Base-by-base conservation (phyloP, 2,329 filamentous ascomycete species). In the Ustulina deusta region DNA sequence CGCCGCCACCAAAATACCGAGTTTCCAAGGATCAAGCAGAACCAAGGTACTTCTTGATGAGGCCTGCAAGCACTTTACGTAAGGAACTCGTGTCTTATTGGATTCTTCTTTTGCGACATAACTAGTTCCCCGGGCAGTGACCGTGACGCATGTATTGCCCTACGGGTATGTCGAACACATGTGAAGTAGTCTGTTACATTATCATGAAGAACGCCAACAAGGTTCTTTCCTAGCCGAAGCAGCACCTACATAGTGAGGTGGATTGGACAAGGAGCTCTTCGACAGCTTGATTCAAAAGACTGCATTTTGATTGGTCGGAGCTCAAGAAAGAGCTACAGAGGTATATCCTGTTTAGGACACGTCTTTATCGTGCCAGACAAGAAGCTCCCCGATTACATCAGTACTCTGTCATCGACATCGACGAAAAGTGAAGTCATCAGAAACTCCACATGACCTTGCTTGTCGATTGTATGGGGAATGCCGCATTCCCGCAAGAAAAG, bases 301-400 rank as follows among this genome's bases (percentile, higher is more conserved):
- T 27, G 13, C 25, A 36, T 4, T 36, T 22, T 66, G 27, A 66
- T 66, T 66, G 57, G 63, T 13, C 15, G 6, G 27, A 60, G 40
- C 49, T 60, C 25, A 27, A 29, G 5, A 6, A n/a, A 6, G 11
- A 54, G 36, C 51, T 22, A 54, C 51, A 13, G 34, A 25, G 17
- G 52, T 25, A 29, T 52, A 58, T 58, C 49, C 58, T 13, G 36
- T 64, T 64, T 52, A 6, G 34, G 36, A 9, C 15, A 22, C 22
- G 15, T 5, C 29, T 29, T 32, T 20, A 10, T 52, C 27, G 13
- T 20, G n/a, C 29, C 58, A 58, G 63, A 57, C n/a, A 7, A 10
- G 34, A 57, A n/a, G 25, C 63, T 61, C 63, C 64, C 25, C 25
- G 3, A 63, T 68, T 64, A 34, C 66, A 63, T 66, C 62, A 69